These are phyloP conservation scores for Malus hybrid DNA, from an alignment of 331 rosid species.

Conservation along the genomic window DNA sequence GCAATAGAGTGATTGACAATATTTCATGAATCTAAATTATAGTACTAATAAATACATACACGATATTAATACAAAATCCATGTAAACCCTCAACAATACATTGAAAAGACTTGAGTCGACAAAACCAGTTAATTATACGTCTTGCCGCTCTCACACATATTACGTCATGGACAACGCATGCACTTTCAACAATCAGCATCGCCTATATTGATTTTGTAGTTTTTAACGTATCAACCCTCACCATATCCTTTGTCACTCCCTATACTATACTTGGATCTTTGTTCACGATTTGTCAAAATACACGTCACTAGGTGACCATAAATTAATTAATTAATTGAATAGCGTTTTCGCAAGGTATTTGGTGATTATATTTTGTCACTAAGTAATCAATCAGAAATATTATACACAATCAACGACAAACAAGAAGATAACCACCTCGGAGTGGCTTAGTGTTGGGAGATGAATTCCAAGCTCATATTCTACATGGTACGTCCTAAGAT, in stretches of 20 bases:
- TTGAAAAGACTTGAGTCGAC: not conserved
- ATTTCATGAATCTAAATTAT: too few relatives aligned
- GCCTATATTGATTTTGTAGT: not conserved
- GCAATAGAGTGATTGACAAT: too few relatives aligned
- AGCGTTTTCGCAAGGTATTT: not conserved
- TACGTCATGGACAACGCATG: not conserved
- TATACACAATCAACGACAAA: not conserved
- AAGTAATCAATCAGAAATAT: not conserved
- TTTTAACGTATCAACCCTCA: not conserved
- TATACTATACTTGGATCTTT: not conserved
- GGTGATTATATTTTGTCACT: not conserved
- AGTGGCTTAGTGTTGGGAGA: too few relatives aligned
- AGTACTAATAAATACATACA: too few relatives aligned
- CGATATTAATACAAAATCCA: too few relatives aligned
- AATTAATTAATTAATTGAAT: not conserved
- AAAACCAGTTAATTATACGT: not conserved
- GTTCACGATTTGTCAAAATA: conserved; percentile 4
- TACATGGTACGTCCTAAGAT: too few relatives aligned
- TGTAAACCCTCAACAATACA: too few relatives aligned
- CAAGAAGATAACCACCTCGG: too few relatives aligned
- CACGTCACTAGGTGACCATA: not conserved
- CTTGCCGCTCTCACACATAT: not conserved
- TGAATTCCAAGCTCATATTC: too few relatives aligned
- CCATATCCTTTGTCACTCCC: not conserved
- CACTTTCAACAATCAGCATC: not conserved